Base-by-base conservation (phyloP, 768 basidiomycete genomes). In the Lentinula boryana region DNA sequence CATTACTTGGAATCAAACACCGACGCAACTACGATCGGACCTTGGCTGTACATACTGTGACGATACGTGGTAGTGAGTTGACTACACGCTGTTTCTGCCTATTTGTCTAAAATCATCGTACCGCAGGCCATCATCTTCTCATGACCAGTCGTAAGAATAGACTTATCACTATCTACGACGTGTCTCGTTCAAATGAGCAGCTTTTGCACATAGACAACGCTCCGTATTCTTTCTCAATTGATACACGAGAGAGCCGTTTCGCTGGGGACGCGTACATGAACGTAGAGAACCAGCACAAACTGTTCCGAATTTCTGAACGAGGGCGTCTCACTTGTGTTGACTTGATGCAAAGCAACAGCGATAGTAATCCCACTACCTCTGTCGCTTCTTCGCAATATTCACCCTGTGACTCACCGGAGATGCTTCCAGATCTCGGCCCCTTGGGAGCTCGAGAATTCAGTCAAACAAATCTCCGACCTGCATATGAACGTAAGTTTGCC, bases 91-190 rank as follows among this genome's bases (percentile, higher is more conserved):
- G 32, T 33, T n/a, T 18, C 46, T 58, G 13, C 61, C 52, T 40
- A 35, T 18, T 27, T 55, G 49, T 31, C 50, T 12, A 23, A 27
- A 27, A 32, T 23, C 10, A 43, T 41, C 13, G 27, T 43, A 21
- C 27, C 12, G 4, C 64, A 89, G 87, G 70, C 1, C 71, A 78
- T 1, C 44, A 82, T 5, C 85, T 86, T 0, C 68, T 88, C 32
- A 69, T 91, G 33, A 82, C 81, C 1, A 89, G 90, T 3, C 79
- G 78, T 3, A 79, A 74, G 59, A 89, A 86, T 63, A 73, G 74
- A 15, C 67, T 91, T 38, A 71, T 87, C 13, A 84, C 86, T 1
- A 66, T 88, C 3, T 92, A 91, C 63, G 85, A 89, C 66, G 80
- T 88, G 23, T 77, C 79, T 40, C 75, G 72, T 32, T 66, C 74